phyloP scores from a whole-genome alignment of 2,329 filamentous ascomycete genomes.

The Fusarium incarnatum region DNA sequence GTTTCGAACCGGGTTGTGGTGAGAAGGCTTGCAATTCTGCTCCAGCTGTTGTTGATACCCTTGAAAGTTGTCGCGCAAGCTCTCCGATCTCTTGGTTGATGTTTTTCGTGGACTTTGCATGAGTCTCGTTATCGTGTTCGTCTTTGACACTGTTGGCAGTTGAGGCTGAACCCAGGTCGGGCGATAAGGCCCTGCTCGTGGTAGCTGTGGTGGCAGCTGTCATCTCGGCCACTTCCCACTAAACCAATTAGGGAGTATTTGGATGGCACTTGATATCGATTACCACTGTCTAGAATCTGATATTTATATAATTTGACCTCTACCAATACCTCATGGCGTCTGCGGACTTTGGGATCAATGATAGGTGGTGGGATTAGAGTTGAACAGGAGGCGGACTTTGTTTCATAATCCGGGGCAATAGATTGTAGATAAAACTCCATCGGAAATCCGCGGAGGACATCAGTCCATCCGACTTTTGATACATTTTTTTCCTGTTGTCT shows the following conservation, averaged over 20 bases:
- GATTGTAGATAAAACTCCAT: not conserved
- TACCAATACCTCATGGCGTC: not conserved
- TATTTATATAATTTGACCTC: not conserved
- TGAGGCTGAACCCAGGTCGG: conserved; percentile 5
- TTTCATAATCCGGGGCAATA: not conserved
- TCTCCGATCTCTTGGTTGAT: conserved; percentile 17
- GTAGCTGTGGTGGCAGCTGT: not conserved
- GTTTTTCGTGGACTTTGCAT: not conserved
- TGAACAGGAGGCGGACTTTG: not conserved
- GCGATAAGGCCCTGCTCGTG: not conserved
- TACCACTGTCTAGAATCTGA: not conserved
- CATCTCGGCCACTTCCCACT: not conserved
- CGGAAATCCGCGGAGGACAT: conserved; percentile 5
- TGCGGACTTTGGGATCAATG: not conserved
- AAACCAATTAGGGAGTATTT: not conserved
- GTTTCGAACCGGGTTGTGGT: conserved; percentile 32
- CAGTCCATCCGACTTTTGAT: not conserved
- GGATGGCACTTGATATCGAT: not conserved
- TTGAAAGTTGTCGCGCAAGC: conserved; percentile 29
- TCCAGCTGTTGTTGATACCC: conserved; percentile 26
- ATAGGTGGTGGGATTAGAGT: not conserved
- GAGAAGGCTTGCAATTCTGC: conserved; percentile 35
- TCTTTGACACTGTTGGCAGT: conserved; percentile 13
- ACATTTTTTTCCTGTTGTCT: not conserved
- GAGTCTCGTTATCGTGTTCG: not conserved